A percentile compares a stretch with the other conserved stretches of the same genome.
Conservation (phyloP, 2,329 filamentous ascomycete genomes). For the Seiridium cupressi region DNA sequence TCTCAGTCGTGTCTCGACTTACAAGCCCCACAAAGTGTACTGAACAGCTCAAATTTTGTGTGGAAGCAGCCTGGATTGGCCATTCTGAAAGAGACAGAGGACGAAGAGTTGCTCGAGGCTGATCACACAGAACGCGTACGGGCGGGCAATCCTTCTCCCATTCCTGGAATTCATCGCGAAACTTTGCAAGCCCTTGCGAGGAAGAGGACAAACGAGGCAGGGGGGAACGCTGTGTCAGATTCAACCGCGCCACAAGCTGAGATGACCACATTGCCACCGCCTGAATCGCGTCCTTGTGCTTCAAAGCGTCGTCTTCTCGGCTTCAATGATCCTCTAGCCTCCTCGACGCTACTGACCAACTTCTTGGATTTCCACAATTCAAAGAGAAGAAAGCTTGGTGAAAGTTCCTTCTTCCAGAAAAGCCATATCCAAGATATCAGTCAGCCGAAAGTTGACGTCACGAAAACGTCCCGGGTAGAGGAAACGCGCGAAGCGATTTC, state of each 20-base stretch:
- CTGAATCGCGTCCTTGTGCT: background rate
- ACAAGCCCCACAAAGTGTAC: slow-evolving; percentile 9
- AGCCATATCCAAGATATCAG: background rate
- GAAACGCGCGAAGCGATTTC: background rate
- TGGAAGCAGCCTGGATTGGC: slow-evolving; percentile 27
- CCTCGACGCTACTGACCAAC: slow-evolving; percentile 23
- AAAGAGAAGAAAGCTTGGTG: slow-evolving; percentile 23
- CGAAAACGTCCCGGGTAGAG: background rate
- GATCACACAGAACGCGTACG: background rate
- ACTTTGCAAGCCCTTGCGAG: slow-evolving; percentile 17
- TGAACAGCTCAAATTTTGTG: slow-evolving; percentile 22
- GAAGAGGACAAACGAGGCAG: slow-evolving; percentile 21
- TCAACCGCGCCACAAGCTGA: slow-evolving; percentile 11
- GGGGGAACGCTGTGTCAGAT: background rate
- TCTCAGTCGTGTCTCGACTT: slow-evolving; percentile 5
- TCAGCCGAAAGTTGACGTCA: background rate
- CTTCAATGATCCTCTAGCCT: slow-evolving; percentile 17
- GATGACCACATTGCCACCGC: slow-evolving; percentile 6
- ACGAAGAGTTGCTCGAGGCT: slow-evolving; percentile 11
- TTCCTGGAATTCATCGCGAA: background rate
- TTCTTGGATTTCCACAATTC: slow-evolving; percentile 23
- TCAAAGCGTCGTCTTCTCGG: slow-evolving; percentile 16
- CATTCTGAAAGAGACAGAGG: slow-evolving; percentile 19
- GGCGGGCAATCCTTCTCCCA: background rate
- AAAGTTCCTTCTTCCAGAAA: slow-evolving; percentile 23